phyloP scores from a whole-genome alignment of 768 basidiomycete genomes.

The Calocybe cyanea region DNA sequence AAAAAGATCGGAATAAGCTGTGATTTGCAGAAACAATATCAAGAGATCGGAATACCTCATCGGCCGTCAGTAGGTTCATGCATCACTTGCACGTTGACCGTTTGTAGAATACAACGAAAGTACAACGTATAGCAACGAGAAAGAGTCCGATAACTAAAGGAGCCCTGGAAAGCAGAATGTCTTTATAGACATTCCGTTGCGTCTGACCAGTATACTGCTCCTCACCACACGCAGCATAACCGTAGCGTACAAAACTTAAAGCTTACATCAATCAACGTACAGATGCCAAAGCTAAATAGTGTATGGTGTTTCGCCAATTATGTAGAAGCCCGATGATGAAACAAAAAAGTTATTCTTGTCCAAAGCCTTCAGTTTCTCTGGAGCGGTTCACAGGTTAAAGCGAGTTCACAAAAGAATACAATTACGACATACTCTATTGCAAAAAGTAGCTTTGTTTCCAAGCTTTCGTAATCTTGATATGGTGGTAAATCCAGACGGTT shows the following conservation, averaged over 20 bases:
- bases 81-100: too few relatives aligned
- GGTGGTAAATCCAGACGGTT: conserved; percentile 86
- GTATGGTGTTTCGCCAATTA: background rate
- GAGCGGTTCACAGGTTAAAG: background rate
- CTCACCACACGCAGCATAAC: background rate
- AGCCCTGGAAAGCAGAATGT: too few relatives aligned
- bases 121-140: too few relatives aligned
- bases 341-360: conserved; percentile 44
- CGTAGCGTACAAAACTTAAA: background rate
- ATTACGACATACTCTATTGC: conserved; percentile 68
- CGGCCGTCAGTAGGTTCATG: too few relatives aligned
- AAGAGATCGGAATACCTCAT: too few relatives aligned
- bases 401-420: background rate
- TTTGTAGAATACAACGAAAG: too few relatives aligned
- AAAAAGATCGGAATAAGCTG: too few relatives aligned
- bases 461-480: conserved; percentile 81
- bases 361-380: conserved; percentile 79
- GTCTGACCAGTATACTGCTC: background rate
- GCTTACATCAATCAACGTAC: background rate
- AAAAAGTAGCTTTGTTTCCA: conserved; percentile 82
- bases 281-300: background rate
- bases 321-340: background rate
- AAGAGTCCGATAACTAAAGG: too few relatives aligned
- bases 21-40: too few relatives aligned
- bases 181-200: too few relatives aligned